Conservation (phyloP, 495 filamentous ascomycete genomes). For the Xylaria flabelliformis region DNA sequence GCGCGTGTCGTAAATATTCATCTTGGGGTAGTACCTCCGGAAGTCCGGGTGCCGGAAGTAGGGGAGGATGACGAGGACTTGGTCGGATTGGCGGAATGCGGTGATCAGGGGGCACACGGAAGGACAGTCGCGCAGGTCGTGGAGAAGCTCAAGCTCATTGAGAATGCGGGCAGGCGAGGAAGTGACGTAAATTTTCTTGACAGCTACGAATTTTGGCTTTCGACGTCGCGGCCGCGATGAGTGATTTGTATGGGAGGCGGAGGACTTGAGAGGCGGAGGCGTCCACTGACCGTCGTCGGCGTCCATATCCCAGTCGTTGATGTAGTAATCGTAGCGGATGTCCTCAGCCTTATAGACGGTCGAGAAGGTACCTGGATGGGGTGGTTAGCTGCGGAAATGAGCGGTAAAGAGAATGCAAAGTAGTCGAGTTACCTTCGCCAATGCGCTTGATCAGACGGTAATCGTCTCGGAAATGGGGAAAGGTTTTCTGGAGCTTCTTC, state of each 20-base stretch:
- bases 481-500: conserved; percentile 77
- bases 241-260: conserved; percentile 33
- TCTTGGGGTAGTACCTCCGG: conserved; percentile 88
- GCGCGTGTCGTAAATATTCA: conserved; percentile 82
- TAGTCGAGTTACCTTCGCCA: conserved; percentile 73
- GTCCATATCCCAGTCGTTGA: conserved; percentile 86
- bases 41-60: conserved; percentile 97
- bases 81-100: conserved; percentile 89
- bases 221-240: conserved; percentile 39
- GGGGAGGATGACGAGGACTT: conserved; percentile 92
- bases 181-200: conserved; percentile 99
- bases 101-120: conserved; percentile 96
- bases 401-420: neutral
- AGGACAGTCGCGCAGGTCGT: conserved; percentile 80
- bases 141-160: conserved; percentile 96
- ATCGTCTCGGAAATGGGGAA: conserved; percentile 78
- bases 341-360: conserved; percentile 99
- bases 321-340: conserved; percentile 79
- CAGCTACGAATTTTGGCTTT: conserved; percentile 80
- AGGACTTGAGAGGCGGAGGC: conserved; percentile 57
- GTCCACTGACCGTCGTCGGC: conserved; percentile 67
- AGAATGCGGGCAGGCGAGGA: conserved; percentile 91
- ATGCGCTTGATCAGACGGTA: conserved; percentile 96
- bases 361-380: conserved; percentile 83
- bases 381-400: neutral